Percentiles rank a stretch among this genome's conserved stretches.
These are phyloP conservation scores for Cenchrus americanus DNA, from an alignment of 176 grass and related monocot genomes.

Conservation along the genomic window DNA sequence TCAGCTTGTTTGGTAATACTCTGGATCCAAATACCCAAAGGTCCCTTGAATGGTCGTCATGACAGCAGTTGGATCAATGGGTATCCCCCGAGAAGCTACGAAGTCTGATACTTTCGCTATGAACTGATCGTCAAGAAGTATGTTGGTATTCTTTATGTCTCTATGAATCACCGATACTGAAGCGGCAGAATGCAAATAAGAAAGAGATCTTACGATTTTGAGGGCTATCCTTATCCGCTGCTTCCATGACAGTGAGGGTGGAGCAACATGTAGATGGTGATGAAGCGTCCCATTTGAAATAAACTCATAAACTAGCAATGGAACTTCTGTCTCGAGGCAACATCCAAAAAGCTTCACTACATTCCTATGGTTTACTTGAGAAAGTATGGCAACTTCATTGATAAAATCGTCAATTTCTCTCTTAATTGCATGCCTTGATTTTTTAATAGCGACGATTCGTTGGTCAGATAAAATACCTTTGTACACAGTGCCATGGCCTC, in stretches of 20 bases:
- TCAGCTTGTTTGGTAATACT: conserved; percentile 51
- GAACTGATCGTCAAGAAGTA: conserved; percentile 60
- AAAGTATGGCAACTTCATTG: conserved; percentile 70
- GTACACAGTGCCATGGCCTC: conserved; percentile 63
- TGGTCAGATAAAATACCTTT: conserved; percentile 67
- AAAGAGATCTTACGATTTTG: conserved; percentile 51
- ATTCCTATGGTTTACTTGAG: conserved; percentile 70
- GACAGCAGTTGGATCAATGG: conserved; percentile 44
- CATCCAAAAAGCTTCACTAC: conserved; percentile 70
- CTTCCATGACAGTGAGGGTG: conserved; percentile 40
- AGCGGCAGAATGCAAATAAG: conserved; percentile 62
- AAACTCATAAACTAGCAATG: conserved; percentile 63
- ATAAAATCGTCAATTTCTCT: conserved; percentile 69
- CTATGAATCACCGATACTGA: conserved; percentile 54
- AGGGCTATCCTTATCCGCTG: conserved; percentile 45
- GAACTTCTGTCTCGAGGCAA: conserved; percentile 68
- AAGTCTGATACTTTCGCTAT: conserved; percentile 65
- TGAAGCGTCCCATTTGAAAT: conserved; percentile 62
- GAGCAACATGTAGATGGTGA: conserved; percentile 30
- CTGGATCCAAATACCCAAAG: conserved; percentile 63
- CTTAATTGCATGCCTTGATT: conserved; percentile 51
- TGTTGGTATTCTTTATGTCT: conserved; percentile 62
- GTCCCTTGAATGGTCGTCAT: conserved; percentile 68
- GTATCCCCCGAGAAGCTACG: conserved; percentile 59
- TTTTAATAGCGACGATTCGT: conserved; percentile 63